Evolutionary conservation across 1,284 basidiomycete species (phyloP), one percentile per base, ranked within the genome.

Genomic region (Microbotryum violaceum): DNA sequence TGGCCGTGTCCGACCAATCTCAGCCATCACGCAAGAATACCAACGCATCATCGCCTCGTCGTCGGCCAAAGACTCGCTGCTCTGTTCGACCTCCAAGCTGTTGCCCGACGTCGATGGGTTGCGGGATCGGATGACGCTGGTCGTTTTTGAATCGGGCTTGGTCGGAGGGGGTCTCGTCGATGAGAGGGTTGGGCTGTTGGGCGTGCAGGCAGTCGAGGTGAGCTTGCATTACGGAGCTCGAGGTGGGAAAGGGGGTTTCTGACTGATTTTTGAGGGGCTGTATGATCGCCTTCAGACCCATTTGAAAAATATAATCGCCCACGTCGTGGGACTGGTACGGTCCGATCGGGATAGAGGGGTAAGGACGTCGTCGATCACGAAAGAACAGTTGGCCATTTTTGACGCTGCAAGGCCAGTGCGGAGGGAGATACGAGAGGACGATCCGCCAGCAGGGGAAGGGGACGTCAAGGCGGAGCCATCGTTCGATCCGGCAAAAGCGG

Each of bases 81-180:
- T 74, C 18, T 77, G 75, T 63, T 71, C 72, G 63, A 76, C 77
- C 56, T 67, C 72, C 27, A 74, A 75, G 49, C 61, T 73, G 18
- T 57, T 78, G 25, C 77, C 77, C 6, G 76, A 77, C 60, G 33
- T 73, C 3, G 74, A 78, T 25, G 67, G 64, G 6, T 63, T 78
- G 46, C 70, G 68, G 27, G 77, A 78, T 58, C 69, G 76, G 6
- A 78, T 78, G 77, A 70, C 73, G 23, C 60, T 75, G 9, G 59
- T 74, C 16, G 75, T 76, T 5, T 76, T 75, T 46, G 74, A 78
- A 53, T 70, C 69, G 2, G 75, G 75, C 12, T 66, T 78, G 57
- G 53, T 65, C 0, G 71, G 70, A 1, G 77, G 14, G 6, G 37
- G 77, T 16, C 73, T 75, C 0, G 65, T 67, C 12, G 55, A 33